phyloP scores from a whole-genome alignment of 352 stramenopile species.

The Phytophthora parvispora region DNA sequence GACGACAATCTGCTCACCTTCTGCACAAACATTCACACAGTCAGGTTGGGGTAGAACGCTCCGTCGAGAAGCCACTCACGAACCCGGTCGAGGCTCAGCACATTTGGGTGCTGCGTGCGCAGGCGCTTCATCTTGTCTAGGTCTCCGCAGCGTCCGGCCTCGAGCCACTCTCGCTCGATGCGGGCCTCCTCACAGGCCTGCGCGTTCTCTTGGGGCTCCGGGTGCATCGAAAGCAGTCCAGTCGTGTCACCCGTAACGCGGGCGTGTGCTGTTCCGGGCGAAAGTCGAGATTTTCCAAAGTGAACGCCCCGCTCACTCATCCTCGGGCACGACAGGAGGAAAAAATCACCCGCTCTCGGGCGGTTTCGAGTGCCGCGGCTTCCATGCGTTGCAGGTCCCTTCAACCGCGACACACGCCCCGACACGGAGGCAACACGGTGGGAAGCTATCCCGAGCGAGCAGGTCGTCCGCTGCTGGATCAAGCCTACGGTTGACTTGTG shows the following conservation, averaged over 20 bases:
- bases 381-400: background rate
- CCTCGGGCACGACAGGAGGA: background rate
- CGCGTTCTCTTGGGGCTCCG: background rate
- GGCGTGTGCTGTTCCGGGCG: background rate
- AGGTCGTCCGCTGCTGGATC: no score
- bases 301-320: background rate
- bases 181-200: background rate
- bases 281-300: background rate
- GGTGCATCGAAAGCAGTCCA: background rate
- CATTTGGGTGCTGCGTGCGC: background rate
- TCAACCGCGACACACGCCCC: background rate
- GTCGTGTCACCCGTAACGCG: no score
- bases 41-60: no score
- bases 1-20: background rate
- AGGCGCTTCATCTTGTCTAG: conserved; percentile 15
- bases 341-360: background rate
- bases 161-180: conserved; percentile 9
- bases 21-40: background rate
- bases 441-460: no score
- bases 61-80: no score
- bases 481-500: no score
- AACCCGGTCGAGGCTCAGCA: conserved; percentile 8
- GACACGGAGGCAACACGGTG: no score
- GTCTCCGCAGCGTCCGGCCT: conserved; percentile 2
- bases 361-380: background rate